Conservation (phyloP, 768 basidiomycete species). For the Mycena galericulata region DNA sequence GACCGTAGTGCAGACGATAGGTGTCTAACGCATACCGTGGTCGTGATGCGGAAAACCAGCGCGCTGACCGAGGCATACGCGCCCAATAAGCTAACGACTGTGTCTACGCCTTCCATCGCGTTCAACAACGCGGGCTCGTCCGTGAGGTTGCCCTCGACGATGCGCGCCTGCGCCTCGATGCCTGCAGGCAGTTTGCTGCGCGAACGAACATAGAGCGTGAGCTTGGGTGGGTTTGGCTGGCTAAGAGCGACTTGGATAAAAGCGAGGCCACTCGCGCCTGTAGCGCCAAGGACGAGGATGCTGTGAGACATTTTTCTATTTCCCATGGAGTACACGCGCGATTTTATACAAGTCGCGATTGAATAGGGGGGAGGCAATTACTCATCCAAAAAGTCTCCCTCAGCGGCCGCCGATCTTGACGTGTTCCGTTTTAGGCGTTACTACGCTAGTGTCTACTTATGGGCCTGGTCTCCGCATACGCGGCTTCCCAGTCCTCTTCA, state of each 20-base stretch:
- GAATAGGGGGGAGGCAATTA: too few species aligned
- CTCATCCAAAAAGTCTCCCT: too few species aligned
- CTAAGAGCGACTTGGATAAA: constrained; percentile 19
- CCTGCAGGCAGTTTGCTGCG: constrained; percentile 10
- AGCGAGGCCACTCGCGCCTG: constrained; percentile 21
- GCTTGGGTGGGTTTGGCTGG: constrained; percentile 6
- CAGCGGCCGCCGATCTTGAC: too few species aligned
- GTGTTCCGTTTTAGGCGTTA: too few species aligned
- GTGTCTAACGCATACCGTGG: too few species aligned
- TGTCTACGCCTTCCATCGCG: neutral
- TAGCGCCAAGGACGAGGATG: constrained; percentile 25
- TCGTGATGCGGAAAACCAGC: too few species aligned
- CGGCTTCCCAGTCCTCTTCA: too few species aligned
- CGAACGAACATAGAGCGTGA: constrained; percentile 18
- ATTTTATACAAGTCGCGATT: too few species aligned
- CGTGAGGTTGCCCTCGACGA: constrained; percentile 16
- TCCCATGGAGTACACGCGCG: too few species aligned
- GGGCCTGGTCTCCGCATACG: too few species aligned
- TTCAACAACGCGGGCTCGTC: constrained; percentile 2
- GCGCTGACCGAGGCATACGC: neutral
- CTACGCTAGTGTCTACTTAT: too few species aligned
- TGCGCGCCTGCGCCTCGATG: constrained; percentile 1
- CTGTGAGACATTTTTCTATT: constrained; percentile 16
- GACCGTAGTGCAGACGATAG: too few species aligned
- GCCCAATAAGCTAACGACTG: constrained; percentile 18